phyloP scores from a whole-genome alignment of 306 rosid species.

The Alnus rubra region DNA sequence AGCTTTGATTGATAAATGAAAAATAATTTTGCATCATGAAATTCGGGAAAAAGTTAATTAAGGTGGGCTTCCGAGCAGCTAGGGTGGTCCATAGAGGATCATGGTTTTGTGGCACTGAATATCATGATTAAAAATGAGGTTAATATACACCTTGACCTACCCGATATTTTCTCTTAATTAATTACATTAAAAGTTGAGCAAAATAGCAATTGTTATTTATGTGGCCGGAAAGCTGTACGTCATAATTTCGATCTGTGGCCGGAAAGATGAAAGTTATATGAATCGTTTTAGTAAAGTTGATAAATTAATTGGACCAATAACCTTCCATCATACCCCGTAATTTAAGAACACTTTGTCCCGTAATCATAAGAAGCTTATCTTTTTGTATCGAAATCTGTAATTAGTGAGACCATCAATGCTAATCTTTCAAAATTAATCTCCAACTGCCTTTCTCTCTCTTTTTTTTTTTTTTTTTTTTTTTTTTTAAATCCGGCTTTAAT shows the following conservation, averaged over 20 bases:
- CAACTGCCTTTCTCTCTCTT: too few species aligned
- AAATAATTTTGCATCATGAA: too few species aligned
- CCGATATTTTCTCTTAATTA: not conserved
- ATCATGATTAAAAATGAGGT: constrained; percentile 7
- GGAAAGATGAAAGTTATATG: constrained; percentile 30
- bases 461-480: too few species aligned
- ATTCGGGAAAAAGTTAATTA: too few species aligned
- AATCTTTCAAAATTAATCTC: not conserved
- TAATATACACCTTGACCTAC: not conserved
- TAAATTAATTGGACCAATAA: constrained; percentile 2
- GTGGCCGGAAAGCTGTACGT: constrained; percentile 25
- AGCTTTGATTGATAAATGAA: too few species aligned
- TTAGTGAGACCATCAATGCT: not conserved
- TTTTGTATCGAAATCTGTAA: constrained; percentile 22
- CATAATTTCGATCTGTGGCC: constrained; percentile 26
- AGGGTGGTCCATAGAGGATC: not conserved
- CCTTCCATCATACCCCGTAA: constrained; percentile 33
- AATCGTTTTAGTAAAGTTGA: constrained; percentile 34
- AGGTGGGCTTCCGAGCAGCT: too few species aligned
- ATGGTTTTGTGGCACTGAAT: constrained; percentile 27
- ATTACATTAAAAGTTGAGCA: not conserved
- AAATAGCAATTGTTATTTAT: not conserved
- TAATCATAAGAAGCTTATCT: constrained; percentile 26
- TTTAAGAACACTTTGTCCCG: constrained; percentile 46
- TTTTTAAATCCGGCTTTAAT: too few species aligned